These are phyloP conservation scores for Xylariales sp. DNA, from an alignment of 2,329 filamentous ascomycete genomes.

Conservation along the genomic window DNA sequence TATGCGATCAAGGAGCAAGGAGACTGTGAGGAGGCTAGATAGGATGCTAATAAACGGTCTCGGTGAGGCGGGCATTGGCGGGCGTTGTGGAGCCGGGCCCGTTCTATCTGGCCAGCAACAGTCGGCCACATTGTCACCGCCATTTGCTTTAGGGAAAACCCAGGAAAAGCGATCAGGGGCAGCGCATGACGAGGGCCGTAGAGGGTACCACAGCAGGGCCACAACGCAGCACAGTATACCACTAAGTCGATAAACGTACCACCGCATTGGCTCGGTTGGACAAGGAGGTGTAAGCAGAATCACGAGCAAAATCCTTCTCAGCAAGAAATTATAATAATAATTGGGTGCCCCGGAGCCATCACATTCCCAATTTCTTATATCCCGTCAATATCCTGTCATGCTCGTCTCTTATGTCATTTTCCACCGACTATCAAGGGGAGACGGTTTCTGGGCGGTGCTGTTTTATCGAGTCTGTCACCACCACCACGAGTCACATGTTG, in stretches of 20 bases:
- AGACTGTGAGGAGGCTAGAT: not conserved
- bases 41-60: constrained; percentile 30
- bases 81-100: constrained; percentile 44
- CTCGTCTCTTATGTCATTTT: constrained; percentile 15
- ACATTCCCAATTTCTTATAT: constrained; percentile 14
- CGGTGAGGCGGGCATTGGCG: constrained; percentile 47
- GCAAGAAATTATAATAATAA: constrained; percentile 29
- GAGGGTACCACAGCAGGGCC: not conserved
- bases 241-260: not conserved
- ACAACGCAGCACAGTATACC: constrained; percentile 3
- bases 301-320: not conserved
- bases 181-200: constrained; percentile 15
- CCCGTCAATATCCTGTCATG: constrained; percentile 2
- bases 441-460: not conserved
- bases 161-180: constrained; percentile 27
- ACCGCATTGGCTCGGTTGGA: constrained; percentile 15
- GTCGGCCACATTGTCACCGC: constrained; percentile 51
- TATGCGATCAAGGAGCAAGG: constrained; percentile 17
- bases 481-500: constrained; percentile 22
- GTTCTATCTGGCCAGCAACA: constrained; percentile 45
- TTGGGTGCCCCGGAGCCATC: constrained; percentile 25
- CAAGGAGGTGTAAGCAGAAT: constrained; percentile 6
- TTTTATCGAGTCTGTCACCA: constrained; percentile 18
- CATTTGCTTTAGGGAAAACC: constrained; percentile 40
- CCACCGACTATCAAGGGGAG: constrained; percentile 1